A percentile compares a stretch with the other conserved stretches of the same genome.
These are phyloP conservation scores for Trametes cinnabarina DNA, from an alignment of 768 basidiomycete genomes.

Conservation along the genomic window DNA sequence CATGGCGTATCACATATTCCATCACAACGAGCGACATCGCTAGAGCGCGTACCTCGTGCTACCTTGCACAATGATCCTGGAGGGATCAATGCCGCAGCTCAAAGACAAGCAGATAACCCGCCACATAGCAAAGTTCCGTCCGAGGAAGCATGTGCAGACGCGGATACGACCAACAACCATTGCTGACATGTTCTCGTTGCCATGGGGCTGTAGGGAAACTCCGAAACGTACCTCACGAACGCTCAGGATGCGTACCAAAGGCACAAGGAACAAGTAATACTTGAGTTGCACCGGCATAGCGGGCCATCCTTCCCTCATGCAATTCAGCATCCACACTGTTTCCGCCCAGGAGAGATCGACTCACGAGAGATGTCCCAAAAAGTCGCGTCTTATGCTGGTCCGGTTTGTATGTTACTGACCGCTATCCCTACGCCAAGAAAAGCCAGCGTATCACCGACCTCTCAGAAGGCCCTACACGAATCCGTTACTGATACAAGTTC, in stretches of 20 bases:
- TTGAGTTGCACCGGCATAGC: not conserved
- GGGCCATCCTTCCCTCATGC: not conserved
- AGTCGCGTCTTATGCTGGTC: not conserved
- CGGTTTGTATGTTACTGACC: not conserved
- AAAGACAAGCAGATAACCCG: not conserved
- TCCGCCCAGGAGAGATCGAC: not conserved
- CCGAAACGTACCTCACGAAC: not conserved
- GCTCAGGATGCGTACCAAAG: not conserved
- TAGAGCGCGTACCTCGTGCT: not conserved
- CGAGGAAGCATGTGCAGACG: not conserved
- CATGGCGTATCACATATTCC: not conserved
- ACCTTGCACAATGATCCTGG: slow-evolving; percentile 1
- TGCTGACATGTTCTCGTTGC: slow-evolving; percentile 2
- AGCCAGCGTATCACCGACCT: not conserved
- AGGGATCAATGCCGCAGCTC: not conserved
- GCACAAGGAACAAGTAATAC: slow-evolving; percentile 9
- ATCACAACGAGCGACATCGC: not conserved
- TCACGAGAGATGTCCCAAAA: slow-evolving; percentile 5
- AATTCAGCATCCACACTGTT: not conserved
- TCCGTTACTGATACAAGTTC: no score
- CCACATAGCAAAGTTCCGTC: not conserved
- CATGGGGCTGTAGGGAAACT: not conserved
- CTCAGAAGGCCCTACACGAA: not conserved
- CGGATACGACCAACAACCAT: not conserved
- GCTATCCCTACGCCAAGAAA: not conserved